phyloP scores from a whole-genome alignment of 2,329 filamentous ascomycete genomes.

The Xylaria sp. region DNA sequence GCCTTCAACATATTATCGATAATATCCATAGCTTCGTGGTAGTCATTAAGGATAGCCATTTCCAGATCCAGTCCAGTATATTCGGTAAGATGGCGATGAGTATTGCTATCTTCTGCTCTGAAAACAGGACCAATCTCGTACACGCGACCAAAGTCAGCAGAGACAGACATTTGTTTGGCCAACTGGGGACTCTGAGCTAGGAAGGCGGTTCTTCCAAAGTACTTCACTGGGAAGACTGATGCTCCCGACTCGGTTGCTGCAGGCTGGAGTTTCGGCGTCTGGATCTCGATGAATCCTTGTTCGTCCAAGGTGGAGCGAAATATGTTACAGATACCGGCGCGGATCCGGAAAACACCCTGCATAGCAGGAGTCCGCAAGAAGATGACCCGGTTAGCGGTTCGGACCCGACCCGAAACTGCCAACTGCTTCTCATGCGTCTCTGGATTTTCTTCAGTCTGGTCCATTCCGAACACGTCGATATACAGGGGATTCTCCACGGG shows the following conservation, averaged over 20 bases:
- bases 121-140: slow-evolving; percentile 93
- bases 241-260: slow-evolving; percentile 91
- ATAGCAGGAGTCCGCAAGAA: slow-evolving; percentile 88
- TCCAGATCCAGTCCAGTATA: slow-evolving; percentile 94
- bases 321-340: slow-evolving; percentile 80
- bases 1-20: slow-evolving; percentile 85
- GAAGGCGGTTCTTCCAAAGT: slow-evolving; percentile 89
- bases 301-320: slow-evolving; percentile 82
- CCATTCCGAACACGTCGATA: slow-evolving; percentile 63
- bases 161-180: slow-evolving; percentile 92
- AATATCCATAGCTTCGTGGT: slow-evolving; percentile 84
- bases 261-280: slow-evolving; percentile 91
- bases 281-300: slow-evolving; percentile 88
- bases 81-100: slow-evolving; percentile 91
- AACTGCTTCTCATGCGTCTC: slow-evolving; percentile 62
- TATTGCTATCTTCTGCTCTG: slow-evolving; percentile 95
- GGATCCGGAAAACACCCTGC: slow-evolving; percentile 88
- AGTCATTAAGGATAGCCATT: slow-evolving; percentile 90
- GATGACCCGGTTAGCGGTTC: slow-evolving; percentile 81
- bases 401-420: slow-evolving; percentile 73
- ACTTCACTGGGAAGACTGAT: slow-evolving; percentile 91
- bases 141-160: slow-evolving; percentile 87
- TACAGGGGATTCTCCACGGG: slow-evolving; percentile 58
- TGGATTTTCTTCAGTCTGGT: slow-evolving; percentile 52
- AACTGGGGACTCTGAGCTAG: slow-evolving; percentile 91